Base-by-base conservation (phyloP, 2,329 filamentous ascomycete species). In the Achaetomium macrosporum region DNA sequence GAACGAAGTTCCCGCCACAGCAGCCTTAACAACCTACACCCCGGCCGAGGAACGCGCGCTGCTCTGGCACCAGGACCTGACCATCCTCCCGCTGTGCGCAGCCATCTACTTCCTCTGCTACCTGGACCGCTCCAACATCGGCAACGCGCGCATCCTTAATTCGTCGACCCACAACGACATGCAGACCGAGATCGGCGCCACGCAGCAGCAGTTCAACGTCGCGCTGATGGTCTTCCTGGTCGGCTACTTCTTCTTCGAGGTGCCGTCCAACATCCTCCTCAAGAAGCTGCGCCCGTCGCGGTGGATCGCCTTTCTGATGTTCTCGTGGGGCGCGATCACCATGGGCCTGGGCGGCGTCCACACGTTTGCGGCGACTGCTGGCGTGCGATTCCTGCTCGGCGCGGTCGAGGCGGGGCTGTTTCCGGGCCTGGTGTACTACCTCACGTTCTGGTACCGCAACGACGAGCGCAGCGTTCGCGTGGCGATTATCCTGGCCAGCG, bases 391-490 rank as follows among this genome's bases (percentile, higher is more conserved):
- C 25, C 65, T 90, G 9, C 74, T 90, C 0, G 87, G 87, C 5
- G 72, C 80, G 5, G 79, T 85, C 40, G 87, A 90, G 68, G 85
- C 84, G 4, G 86, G 85, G 0, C 69, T 89, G 1, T 88, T 88
- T 56, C 83, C 83, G 0, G 83, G 84, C 0, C 69, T 88, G 59
- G 60, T 63, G 12, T 74, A 64, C 46, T 64, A 63, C 51, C 77
- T 90, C 44, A 89, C 86, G 0, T 81, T 88, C 56, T 90, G 87
- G 76, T 90, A 90, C 66, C 82, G 78, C 42, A 80, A 82, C 59
- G 76, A 81, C 16, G 86, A 90, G 68, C 76, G 87, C 3, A 85
- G 84, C 19, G 69, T 88, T n/a, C 77, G 87, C 5, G 82, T 89
- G 2, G 84, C 84, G 2, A 83, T 87, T 55, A 78, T 90, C 1